Percentiles rank a stretch among this genome's conserved stretches.
phyloP scores from a whole-genome alignment of 176 grass and related monocot species.

The Ananas comosus region DNA sequence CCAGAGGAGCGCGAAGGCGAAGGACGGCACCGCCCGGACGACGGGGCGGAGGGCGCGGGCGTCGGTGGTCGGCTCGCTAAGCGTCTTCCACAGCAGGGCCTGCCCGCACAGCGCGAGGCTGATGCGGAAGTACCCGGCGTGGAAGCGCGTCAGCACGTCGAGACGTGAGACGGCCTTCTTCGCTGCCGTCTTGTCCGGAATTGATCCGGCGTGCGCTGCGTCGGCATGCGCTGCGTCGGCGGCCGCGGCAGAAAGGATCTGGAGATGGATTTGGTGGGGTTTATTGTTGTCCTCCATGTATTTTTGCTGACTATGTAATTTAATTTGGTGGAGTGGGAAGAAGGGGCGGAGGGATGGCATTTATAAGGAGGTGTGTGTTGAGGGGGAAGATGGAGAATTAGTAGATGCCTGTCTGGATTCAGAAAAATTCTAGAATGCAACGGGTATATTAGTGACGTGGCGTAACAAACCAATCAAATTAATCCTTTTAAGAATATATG shows the following conservation, averaged over 20 bases:
- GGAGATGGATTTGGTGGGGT: slow-evolving; percentile 9
- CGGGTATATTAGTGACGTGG: no score
- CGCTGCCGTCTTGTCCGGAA: not conserved
- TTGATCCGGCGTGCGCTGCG: not conserved
- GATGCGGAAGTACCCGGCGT: slow-evolving; percentile 92
- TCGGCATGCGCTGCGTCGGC: not conserved
- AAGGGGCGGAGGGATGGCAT: slow-evolving; percentile 5
- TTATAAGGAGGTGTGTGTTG: slow-evolving; percentile 20
- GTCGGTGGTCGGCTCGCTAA: slow-evolving; percentile 35
- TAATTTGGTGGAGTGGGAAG: not conserved
- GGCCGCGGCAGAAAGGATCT: slow-evolving; percentile 4
- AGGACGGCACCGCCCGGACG: slow-evolving; percentile 38
- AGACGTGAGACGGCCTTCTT: not conserved
- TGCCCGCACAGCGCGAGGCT: slow-evolving; percentile 67
- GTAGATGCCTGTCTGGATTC: no score
- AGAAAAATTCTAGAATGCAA: no score
- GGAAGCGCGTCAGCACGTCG: slow-evolving; percentile 54
- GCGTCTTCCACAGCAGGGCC: slow-evolving; percentile 81
- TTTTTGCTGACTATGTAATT: no score
- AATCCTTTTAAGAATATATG: no score
- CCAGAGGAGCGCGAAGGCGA: slow-evolving; percentile 78
- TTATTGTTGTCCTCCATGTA: slow-evolving; percentile 4
- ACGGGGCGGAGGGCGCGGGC: slow-evolving; percentile 16
- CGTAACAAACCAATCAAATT: no score
- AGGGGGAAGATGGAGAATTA: no score